A percentile compares a stretch with the other conserved stretches of the same genome.
phyloP scores from a whole-genome alignment of 441 rosid species.

The Brassica hybrid region DNA sequence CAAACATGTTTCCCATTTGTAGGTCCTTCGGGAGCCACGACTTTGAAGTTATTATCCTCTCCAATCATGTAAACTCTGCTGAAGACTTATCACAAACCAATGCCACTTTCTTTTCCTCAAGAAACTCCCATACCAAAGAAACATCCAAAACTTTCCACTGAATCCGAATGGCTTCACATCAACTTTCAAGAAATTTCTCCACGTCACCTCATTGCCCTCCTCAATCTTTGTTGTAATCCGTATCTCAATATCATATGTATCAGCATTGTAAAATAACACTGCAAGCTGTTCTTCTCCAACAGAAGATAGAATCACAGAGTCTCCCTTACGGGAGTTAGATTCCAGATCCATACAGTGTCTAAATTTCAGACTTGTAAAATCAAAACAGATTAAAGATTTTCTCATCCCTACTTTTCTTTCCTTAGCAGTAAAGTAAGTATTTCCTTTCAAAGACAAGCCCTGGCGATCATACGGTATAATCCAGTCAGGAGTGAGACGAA shows the following conservation, averaged over 20 bases:
- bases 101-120: background rate
- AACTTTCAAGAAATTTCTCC: background rate
- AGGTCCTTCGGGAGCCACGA: background rate
- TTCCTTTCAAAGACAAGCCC: background rate
- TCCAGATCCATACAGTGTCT: background rate
- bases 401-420: background rate
- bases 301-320: background rate
- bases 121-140: background rate
- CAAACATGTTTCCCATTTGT: background rate
- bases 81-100: background rate
- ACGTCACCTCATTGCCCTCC: background rate
- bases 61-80: background rate
- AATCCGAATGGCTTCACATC: background rate
- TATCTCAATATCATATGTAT: background rate
- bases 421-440: background rate
- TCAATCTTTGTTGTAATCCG: background rate
- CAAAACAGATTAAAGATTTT: background rate
- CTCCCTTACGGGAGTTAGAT: background rate
- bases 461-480: background rate
- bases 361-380: background rate
- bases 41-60: background rate
- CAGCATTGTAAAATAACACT: background rate
- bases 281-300: slow-evolving; percentile 5
- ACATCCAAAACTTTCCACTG: background rate
- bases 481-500: background rate